These are phyloP conservation scores for Ophiostoma quercus DNA, from an alignment of 2,329 filamentous ascomycete species.

Conservation along the genomic window DNA sequence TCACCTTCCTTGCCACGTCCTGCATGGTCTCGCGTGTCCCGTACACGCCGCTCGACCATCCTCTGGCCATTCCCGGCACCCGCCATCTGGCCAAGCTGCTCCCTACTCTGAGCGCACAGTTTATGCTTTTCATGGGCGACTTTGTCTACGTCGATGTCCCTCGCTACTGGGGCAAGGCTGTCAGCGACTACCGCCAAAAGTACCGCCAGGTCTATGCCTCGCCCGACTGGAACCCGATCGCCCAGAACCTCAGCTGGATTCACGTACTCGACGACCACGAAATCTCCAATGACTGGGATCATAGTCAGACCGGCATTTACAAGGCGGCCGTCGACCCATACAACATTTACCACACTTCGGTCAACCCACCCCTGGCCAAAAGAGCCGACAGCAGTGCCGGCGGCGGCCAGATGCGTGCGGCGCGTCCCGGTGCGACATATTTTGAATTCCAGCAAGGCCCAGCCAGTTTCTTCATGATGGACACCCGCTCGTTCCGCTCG, in stretches of 20 bases:
- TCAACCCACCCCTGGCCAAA: slow-evolving; percentile 70
- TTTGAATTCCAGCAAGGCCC: slow-evolving; percentile 87
- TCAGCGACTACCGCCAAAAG: slow-evolving; percentile 77
- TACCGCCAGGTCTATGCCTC: slow-evolving; percentile 96
- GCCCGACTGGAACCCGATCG: slow-evolving; percentile 76
- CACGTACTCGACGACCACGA: slow-evolving; percentile 97
- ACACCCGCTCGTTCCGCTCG: slow-evolving; percentile 83
- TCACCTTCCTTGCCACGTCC: slow-evolving; percentile 87
- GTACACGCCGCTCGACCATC: slow-evolving; percentile 77
- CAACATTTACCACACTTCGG: slow-evolving; percentile 74
- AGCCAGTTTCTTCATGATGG: slow-evolving; percentile 88
- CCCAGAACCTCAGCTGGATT: slow-evolving; percentile 85
- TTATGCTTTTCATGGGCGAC: slow-evolving; percentile 78
- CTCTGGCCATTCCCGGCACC: slow-evolving; percentile 76
- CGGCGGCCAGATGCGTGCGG: slow-evolving; percentile 33
- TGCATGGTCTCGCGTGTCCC: slow-evolving; percentile 91
- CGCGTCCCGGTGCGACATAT: slow-evolving; percentile 57
- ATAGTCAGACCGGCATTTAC: slow-evolving; percentile 76
- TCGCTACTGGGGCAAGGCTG: slow-evolving; percentile 63
- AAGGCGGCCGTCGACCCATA: slow-evolving; percentile 76
- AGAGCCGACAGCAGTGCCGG: slow-evolving; percentile 34
- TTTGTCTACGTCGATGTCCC: slow-evolving; percentile 93
- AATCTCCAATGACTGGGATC: slow-evolving; percentile 88
- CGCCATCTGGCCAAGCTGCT: slow-evolving; percentile 69
- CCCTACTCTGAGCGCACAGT: slow-evolving; percentile 65